phyloP scores from a whole-genome alignment of 2,329 filamentous ascomycete genomes.

The Colletotrichum simmondsii region DNA sequence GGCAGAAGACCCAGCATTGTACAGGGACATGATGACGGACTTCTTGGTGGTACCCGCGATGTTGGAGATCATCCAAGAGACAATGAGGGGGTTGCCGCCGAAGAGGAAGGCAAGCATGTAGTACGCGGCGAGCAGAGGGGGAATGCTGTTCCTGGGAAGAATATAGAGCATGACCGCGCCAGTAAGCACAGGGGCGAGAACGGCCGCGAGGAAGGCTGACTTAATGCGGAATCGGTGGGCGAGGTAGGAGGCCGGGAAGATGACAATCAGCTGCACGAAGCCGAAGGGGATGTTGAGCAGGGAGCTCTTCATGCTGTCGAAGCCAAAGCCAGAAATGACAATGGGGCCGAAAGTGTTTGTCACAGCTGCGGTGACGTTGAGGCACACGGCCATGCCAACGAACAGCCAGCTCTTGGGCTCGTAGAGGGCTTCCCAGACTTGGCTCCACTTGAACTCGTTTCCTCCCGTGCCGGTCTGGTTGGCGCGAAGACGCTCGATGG shows the following conservation, averaged over 20 bases:
- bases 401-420: conserved; percentile 69
- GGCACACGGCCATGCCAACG: conserved; percentile 67
- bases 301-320: conserved; percentile 66
- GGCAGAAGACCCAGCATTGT: conserved; percentile 69
- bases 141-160: conserved; percentile 52
- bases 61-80: conserved; percentile 77
- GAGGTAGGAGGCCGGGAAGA: conserved; percentile 67
- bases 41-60: conserved; percentile 76
- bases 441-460: conserved; percentile 74
- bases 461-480: conserved; percentile 83
- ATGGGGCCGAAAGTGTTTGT: conserved; percentile 74
- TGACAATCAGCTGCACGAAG: conserved; percentile 67
- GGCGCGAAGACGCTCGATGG: conserved; percentile 75
- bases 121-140: conserved; percentile 67
- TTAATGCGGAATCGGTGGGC: conserved; percentile 69
- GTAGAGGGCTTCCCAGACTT: conserved; percentile 63
- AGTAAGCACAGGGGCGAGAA: conserved; percentile 69
- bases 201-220: conserved; percentile 60
- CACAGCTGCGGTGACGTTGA: conserved; percentile 73
- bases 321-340: conserved; percentile 70
- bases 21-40: conserved; percentile 71
- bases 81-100: conserved; percentile 72
- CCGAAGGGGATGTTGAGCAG: conserved; percentile 77
- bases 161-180: conserved; percentile 69
- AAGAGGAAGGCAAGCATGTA: conserved; percentile 76